Evolutionary conservation across 225 moss, liverwort and hornwort species (phyloP).

Genomic region (Marchantia polymorpha): DNA sequence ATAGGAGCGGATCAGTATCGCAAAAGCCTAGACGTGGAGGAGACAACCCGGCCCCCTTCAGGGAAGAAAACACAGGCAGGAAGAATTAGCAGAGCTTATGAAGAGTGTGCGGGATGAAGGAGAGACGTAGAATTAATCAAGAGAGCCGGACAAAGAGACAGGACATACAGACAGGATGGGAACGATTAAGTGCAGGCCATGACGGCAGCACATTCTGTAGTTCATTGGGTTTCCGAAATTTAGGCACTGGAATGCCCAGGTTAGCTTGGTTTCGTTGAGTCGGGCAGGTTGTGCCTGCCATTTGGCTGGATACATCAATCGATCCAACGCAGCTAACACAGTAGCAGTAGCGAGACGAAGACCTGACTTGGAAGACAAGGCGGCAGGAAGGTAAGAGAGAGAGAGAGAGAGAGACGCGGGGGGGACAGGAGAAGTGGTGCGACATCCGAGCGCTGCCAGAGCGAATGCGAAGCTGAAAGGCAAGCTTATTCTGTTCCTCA

Average conservation of each 20-base stretch:
- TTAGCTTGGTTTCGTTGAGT: not conserved
- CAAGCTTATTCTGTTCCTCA: constrained; percentile 8
- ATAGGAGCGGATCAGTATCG: not conserved
- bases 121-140: not conserved
- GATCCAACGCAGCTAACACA: not conserved
- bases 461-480: not conserved
- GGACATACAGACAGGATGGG: not conserved
- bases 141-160: not conserved
- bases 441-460: not conserved
- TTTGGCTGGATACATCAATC: not conserved
- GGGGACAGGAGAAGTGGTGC: too few species aligned
- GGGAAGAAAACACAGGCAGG: not conserved
- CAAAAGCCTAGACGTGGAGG: not conserved
- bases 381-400: not conserved
- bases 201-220: not conserved
- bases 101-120: too few species aligned
- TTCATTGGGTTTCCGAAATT: not conserved
- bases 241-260: not conserved
- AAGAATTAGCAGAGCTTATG: not conserved
- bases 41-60: not conserved
- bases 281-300: not conserved
- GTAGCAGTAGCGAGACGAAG: not conserved
- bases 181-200: not conserved
- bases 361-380: not conserved
- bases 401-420: too few species aligned